A percentile compares a stretch with the other conserved stretches of the same genome.
These are phyloP conservation scores for Colletotrichum caudatum DNA, from an alignment of 2,329 filamentous ascomycete species.

Conservation along the genomic window DNA sequence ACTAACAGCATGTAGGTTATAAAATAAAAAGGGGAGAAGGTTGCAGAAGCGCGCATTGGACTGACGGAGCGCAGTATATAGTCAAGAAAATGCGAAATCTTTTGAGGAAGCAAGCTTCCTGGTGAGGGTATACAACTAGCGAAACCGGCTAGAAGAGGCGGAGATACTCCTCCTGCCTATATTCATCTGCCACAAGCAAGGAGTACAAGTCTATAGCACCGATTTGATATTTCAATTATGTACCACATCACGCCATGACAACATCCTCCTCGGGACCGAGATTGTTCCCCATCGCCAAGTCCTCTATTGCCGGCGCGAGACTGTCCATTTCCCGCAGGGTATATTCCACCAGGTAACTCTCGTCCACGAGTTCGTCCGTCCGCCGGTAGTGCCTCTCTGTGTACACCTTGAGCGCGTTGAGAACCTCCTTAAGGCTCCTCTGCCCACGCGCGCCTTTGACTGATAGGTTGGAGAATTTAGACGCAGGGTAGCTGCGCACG, in stretches of 20 bases:
- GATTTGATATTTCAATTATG: neutral
- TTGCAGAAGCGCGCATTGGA: no score
- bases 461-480: conserved; percentile 78
- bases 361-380: conserved; percentile 89
- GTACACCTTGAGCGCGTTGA: conserved; percentile 89
- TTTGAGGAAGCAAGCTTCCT: no score
- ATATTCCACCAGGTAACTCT: conserved; percentile 95
- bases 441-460: conserved; percentile 68
- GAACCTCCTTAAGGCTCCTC: conserved; percentile 81
- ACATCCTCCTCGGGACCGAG: conserved; percentile 57
- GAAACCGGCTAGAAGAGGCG: no score
- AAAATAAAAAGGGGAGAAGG: no score
- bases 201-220: neutral
- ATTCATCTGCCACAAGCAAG: no score
- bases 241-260: conserved; percentile 51
- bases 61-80: no score
- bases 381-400: conserved; percentile 93
- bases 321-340: conserved; percentile 93
- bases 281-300: conserved; percentile 50
- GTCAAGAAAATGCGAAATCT: no score
- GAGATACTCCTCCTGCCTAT: no score
- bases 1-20: no score
- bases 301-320: conserved; percentile 61
- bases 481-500: conserved; percentile 83
- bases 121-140: no score